Base-by-base conservation (phyloP, 2,329 filamentous ascomycete genomes). In the Claviceps arundinis region DNA sequence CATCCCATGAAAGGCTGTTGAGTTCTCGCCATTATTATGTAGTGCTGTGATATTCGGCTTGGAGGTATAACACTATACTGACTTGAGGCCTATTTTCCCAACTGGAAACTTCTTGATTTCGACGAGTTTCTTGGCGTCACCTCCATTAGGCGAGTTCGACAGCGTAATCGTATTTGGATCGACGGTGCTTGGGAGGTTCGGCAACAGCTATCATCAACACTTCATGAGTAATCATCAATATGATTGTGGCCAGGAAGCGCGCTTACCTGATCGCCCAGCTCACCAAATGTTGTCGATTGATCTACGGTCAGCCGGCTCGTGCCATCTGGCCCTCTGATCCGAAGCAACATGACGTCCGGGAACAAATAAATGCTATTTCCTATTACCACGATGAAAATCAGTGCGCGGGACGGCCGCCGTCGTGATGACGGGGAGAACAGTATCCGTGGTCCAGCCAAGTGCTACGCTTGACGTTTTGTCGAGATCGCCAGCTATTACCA, bases 291-390 rank as follows among this genome's bases (percentile, higher is more conserved):
- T 56, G 87, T 82, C 43, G 78, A 76, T 49, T 84, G 79, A 60
- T 90, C 83, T 59, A 94, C 80, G 50, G 77, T 87, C 62, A 97
- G 75, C 60, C 93, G 85, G 69, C 90, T 84, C 76, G 93, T 93
- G 72, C 93, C 93, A 72, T 96, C 89, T 57, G 87, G 89, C 65
- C 89, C 89, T 62, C 90, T 84, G 60, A 95, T 87, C 68, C 90
- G 82, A 52, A 96, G 75, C 63, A 95, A 77, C 82, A 95, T 95
- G 57, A 64, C 71, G 34, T 37, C 9, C 37, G 22, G 17, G 17
- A 4, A 19, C 14, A 38, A 64, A 46, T 53, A 52, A 48, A 9
- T 16, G 17, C 30, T 47, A 16, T 9, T 42, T 24, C 16, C 42
- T 37, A 22, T 37, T 38, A n/a, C 24, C 26, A 42, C 44, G 38